phyloP scores from a whole-genome alignment of 108 stramenopile species.

The Phaeodactylum tricornutum region DNA sequence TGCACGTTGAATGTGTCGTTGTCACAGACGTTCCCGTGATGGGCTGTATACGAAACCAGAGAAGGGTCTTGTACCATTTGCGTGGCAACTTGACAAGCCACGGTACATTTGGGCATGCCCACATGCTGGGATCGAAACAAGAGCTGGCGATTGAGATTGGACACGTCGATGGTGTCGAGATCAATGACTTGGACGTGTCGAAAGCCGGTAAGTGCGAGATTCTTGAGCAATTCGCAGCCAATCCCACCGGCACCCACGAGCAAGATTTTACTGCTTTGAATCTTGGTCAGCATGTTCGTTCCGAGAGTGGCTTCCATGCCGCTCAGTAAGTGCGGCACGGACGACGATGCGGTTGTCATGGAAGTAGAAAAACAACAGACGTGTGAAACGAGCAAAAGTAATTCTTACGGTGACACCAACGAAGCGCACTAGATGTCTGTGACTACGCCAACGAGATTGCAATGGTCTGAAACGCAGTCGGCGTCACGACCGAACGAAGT shows the following conservation, averaged over 20 bases:
- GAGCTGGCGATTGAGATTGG: constrained; percentile 97
- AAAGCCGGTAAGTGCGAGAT: constrained; percentile 91
- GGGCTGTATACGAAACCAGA: constrained; percentile 53
- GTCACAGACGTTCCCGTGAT: constrained; percentile 95
- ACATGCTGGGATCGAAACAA: constrained; percentile 83
- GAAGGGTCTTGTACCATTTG: constrained; percentile 35
- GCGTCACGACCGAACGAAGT: too few relatives aligned
- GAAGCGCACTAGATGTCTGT: too few relatives aligned
- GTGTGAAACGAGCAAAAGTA: too few relatives aligned
- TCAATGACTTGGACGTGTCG: constrained; percentile 89
- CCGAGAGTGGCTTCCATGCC: neutral
- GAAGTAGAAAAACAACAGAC: too few relatives aligned
- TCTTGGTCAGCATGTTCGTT: neutral
- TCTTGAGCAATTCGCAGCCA: constrained; percentile 96
- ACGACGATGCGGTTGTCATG: neutral
- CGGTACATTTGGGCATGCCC: constrained; percentile 74
- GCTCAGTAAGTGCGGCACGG: neutral
- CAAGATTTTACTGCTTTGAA: constrained; percentile 15
- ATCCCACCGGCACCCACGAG: constrained; percentile 71
- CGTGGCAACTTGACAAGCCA: constrained; percentile 61
- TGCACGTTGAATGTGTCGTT: constrained; percentile 75
- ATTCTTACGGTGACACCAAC: too few relatives aligned
- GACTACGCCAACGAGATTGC: too few relatives aligned
- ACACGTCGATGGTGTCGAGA: constrained; percentile 98
- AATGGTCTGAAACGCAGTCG: too few relatives aligned